phyloP scores from a whole-genome alignment of 306 rosid genomes.

The Hylodesmum podocarpum region DNA sequence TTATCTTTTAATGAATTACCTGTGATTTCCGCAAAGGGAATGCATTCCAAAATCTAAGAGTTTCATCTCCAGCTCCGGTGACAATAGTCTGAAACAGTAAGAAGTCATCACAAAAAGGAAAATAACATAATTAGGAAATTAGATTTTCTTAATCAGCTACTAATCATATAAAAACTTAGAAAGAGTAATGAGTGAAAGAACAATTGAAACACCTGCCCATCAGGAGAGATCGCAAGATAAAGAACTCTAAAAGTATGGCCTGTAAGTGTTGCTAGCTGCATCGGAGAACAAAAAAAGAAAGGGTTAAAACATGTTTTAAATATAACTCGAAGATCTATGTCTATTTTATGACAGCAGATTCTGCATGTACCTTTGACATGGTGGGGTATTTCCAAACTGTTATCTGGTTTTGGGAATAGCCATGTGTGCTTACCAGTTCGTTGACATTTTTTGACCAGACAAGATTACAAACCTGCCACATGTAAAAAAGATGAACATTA shows the following conservation, averaged over 20 bases:
- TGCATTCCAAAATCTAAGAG: constrained; percentile 89
- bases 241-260: constrained; percentile 87
- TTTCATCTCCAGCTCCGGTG: constrained; percentile 97
- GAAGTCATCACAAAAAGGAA: background rate
- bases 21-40: constrained; percentile 92
- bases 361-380: constrained; percentile 78
- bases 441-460: constrained; percentile 95
- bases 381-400: constrained; percentile 92
- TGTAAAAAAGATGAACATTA: constrained; percentile 12
- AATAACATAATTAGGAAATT: background rate
- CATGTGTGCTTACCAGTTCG: constrained; percentile 94
- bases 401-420: constrained; percentile 93
- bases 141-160: background rate
- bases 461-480: constrained; percentile 86
- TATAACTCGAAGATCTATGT: background rate
- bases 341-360: background rate
- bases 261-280: constrained; percentile 83
- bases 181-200: background rate
- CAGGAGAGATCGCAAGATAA: constrained; percentile 89
- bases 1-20: constrained; percentile 41
- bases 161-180: background rate
- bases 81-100: constrained; percentile 71
- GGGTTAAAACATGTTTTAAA: background rate
- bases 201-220: constrained; percentile 71
- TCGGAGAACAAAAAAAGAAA: constrained; percentile 18